phyloP scores from a whole-genome alignment of 441 rosid species.

The Gossypium davidsonii region DNA sequence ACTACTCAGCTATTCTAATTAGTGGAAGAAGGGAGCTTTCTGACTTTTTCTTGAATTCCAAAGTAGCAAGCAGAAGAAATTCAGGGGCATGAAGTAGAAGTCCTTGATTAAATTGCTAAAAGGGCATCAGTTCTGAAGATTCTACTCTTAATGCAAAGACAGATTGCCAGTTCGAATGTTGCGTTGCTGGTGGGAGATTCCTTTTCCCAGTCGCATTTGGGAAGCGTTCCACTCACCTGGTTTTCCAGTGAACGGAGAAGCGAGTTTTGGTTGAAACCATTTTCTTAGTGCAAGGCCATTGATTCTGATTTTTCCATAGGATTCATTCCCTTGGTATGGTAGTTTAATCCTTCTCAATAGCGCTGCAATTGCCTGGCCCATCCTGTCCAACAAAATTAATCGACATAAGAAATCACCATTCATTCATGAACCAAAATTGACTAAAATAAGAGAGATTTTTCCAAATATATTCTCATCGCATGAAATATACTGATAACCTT shows the following conservation, averaged over 20 bases:
- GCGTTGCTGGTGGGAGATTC: slow-evolving; percentile 66
- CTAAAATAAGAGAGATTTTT: background rate
- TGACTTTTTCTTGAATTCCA: background rate
- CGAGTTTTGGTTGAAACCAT: slow-evolving; percentile 81
- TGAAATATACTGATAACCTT: background rate
- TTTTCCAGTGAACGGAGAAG: slow-evolving; percentile 55
- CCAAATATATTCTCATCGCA: background rate
- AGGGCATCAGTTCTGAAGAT: background rate
- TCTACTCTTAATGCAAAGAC: slow-evolving; percentile 42
- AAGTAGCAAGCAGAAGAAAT: background rate
- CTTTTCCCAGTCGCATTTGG: slow-evolving; percentile 45
- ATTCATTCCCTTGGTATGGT: slow-evolving; percentile 68
- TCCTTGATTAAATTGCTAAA: background rate
- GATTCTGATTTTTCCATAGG: slow-evolving; percentile 60
- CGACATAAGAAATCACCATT: background rate
- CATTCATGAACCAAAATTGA: background rate
- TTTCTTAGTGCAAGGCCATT: slow-evolving; percentile 62
- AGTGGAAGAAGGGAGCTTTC: background rate
- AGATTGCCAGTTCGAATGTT: slow-evolving; percentile 62
- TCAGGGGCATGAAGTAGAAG: background rate
- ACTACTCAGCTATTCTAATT: background rate
- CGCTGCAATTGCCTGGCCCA: slow-evolving; percentile 60
- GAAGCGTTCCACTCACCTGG: slow-evolving; percentile 49
- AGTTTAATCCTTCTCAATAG: slow-evolving; percentile 64
- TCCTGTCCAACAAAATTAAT: slow-evolving; percentile 35